Conservation (phyloP, 2,329 filamentous ascomycete species). For the Truncatella angustata region DNA sequence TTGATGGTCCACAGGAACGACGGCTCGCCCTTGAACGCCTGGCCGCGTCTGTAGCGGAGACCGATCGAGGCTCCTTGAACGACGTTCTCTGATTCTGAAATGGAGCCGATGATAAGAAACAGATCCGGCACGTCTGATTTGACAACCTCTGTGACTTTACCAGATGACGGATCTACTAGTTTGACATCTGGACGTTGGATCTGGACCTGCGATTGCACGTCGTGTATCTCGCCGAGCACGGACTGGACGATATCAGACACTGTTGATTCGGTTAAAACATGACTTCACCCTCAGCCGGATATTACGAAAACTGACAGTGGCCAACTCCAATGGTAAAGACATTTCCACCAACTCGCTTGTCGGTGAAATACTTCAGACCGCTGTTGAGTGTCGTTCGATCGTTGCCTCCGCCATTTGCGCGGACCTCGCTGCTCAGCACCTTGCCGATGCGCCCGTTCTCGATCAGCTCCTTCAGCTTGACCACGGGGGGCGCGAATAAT, state of each 20-base stretch:
- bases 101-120: slow-evolving; percentile 21
- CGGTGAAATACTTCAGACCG: slow-evolving; percentile 44
- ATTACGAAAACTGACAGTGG: slow-evolving; percentile 7
- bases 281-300: not conserved
- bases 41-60: slow-evolving; percentile 42
- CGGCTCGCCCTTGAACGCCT: slow-evolving; percentile 44
- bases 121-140: slow-evolving; percentile 23
- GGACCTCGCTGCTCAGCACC: slow-evolving; percentile 47
- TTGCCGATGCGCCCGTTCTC: slow-evolving; percentile 44
- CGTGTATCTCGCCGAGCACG: slow-evolving; percentile 39
- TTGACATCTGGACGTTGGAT: slow-evolving; percentile 40
- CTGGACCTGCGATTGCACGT: slow-evolving; percentile 36
- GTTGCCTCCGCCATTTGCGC: slow-evolving; percentile 32
- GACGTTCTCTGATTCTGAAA: slow-evolving; percentile 25
- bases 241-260: slow-evolving; percentile 40
- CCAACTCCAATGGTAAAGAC: slow-evolving; percentile 24
- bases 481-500: slow-evolving; percentile 37
- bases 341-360: slow-evolving; percentile 45
- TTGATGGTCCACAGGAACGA: slow-evolving; percentile 45
- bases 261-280: slow-evolving; percentile 12
- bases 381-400: slow-evolving; percentile 28
- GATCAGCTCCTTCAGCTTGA: slow-evolving; percentile 42
- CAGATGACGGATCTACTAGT: slow-evolving; percentile 30
- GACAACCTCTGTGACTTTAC: slow-evolving; percentile 29
- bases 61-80: slow-evolving; percentile 35